Evolutionary conservation across 2,329 filamentous ascomycete species (phyloP).

Genomic region (Microdochium bolleyi): DNA sequence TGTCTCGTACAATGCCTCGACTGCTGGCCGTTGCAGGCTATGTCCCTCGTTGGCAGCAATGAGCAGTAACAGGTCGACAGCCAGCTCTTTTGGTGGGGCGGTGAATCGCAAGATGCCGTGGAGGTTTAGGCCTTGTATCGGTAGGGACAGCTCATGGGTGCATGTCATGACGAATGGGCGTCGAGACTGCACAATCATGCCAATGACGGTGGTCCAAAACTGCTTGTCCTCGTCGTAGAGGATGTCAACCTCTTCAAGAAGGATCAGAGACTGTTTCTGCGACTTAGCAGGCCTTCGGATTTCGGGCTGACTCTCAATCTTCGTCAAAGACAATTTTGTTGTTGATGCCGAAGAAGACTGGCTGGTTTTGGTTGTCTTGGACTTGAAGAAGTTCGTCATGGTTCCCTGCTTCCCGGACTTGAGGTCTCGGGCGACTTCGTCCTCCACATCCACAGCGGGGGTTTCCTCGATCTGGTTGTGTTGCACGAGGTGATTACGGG

Average conservation of each 20-base stretch:
- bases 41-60: constrained; percentile 88
- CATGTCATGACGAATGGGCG: constrained; percentile 93
- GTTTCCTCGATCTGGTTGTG: constrained; percentile 29
- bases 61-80: constrained; percentile 72
- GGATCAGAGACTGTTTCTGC: constrained; percentile 90
- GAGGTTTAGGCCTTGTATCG: constrained; percentile 64
- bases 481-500: constrained; percentile 80
- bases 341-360: constrained; percentile 8
- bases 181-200: constrained; percentile 75
- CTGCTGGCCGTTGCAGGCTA: constrained; percentile 57
- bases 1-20: constrained; percentile 62
- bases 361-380: constrained; percentile 27
- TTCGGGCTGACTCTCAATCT: constrained; percentile 7
- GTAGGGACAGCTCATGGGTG: constrained; percentile 80
- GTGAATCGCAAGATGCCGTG: constrained; percentile 78
- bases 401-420: constrained; percentile 67
- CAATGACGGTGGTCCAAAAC: constrained; percentile 80
- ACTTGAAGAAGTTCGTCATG: constrained; percentile 75
- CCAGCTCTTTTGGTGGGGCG: constrained; percentile 56
- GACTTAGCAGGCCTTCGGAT: constrained; percentile 22
- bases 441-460: constrained; percentile 21
- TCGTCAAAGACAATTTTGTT: constrained; percentile 18
- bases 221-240: constrained; percentile 93
- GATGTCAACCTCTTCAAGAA: constrained; percentile 89
- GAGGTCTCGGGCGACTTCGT: constrained; percentile 47